Evolutionary conservation across 1,284 basidiomycete genomes (phyloP).

Genomic region (Inonotus obliquus): DNA sequence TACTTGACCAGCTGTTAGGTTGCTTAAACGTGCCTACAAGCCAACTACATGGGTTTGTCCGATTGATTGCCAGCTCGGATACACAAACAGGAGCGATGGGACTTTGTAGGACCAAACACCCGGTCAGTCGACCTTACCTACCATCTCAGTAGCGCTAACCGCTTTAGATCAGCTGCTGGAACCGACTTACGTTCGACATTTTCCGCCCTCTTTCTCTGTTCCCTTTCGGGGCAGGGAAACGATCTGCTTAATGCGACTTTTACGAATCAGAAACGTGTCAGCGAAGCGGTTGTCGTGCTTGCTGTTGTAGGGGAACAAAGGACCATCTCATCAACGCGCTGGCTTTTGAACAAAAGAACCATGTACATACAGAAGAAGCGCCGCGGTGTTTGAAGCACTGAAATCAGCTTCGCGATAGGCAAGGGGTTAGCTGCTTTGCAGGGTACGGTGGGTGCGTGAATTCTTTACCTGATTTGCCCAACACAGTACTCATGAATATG

Average conservation of each 20-base stretch:
- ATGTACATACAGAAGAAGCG: background rate
- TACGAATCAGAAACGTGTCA: background rate
- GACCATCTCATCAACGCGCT: background rate
- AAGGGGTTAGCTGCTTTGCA: background rate
- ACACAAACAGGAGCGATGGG: background rate
- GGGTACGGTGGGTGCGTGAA: background rate
- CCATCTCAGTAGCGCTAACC: background rate
- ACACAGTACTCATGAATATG: too few species aligned
- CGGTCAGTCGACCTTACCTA: background rate
- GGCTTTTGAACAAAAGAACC: background rate
- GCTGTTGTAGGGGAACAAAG: background rate
- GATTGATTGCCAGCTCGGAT: background rate
- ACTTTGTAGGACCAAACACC: background rate
- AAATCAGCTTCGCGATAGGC: background rate
- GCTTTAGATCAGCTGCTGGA: background rate
- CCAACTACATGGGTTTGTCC: background rate
- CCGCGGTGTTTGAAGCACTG: background rate
- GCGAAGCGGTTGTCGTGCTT: background rate
- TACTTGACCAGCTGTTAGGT: background rate
- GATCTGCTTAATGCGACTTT: background rate
- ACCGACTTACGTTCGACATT: background rate
- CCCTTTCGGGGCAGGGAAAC: background rate
- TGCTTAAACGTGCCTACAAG: background rate
- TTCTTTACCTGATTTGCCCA: background rate
- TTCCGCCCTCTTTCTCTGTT: background rate